These are phyloP conservation scores for Zymoseptoria pseudotritici DNA, from an alignment of 2,329 filamentous ascomycete species.

Conservation along the genomic window DNA sequence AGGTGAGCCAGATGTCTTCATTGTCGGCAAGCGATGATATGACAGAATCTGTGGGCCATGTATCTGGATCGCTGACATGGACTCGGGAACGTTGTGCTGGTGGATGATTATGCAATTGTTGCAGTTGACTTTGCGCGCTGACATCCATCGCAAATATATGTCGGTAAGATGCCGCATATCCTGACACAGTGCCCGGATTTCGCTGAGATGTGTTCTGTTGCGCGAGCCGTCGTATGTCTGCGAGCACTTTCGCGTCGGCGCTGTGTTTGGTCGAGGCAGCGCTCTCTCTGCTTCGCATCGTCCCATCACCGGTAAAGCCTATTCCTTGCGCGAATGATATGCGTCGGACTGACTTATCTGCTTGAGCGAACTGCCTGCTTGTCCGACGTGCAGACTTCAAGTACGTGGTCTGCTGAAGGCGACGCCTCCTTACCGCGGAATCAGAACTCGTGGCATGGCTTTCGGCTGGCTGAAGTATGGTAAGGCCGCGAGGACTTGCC, in stretches of 20 bases:
- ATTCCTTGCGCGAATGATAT: constrained; percentile 7
- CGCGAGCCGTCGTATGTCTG: constrained; percentile 18
- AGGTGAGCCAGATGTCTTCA: constrained; percentile 28
- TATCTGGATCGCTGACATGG: constrained; percentile 1
- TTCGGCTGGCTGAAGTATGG: not conserved
- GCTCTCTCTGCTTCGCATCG: constrained; percentile 1
- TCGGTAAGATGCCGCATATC: constrained; percentile 1
- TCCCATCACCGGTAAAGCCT: constrained; percentile 9
- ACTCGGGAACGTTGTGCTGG: constrained; percentile 7
- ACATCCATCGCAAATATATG: not conserved
- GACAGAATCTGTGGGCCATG: constrained; percentile 20
- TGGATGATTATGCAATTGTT: not conserved
- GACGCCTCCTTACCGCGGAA: not conserved
- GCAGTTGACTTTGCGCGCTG: not conserved
- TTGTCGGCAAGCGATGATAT: constrained; percentile 10
- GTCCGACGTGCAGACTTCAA: not conserved
- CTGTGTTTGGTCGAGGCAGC: constrained; percentile 1
- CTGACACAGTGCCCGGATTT: constrained; percentile 7
- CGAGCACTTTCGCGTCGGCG: constrained; percentile 20
- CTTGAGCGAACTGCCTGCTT: not conserved
- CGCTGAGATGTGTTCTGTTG: not conserved
- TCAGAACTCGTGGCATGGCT: constrained; percentile 8
- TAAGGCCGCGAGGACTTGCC: not conserved
- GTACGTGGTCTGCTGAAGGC: not conserved
- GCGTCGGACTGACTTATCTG: not conserved